Evolutionary conservation across 1,139 yeast species (phyloP), one percentile per base, ranked within the genome.

Genomic region (Wickerhamomyces sp.): DNA sequence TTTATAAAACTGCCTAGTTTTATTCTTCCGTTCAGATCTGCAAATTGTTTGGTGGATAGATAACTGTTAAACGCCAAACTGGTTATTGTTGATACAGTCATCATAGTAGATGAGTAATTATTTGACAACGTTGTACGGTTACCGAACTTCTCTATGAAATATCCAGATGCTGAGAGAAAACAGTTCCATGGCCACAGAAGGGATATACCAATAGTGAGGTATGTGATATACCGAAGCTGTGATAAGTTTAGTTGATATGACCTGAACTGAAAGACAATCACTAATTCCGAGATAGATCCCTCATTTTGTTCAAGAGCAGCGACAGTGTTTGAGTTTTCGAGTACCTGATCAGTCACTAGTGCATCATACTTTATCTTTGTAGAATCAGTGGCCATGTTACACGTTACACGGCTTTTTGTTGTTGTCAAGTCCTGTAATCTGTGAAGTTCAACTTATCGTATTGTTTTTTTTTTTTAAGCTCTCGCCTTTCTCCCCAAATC

Each of bases 181-280:
- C 95, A 80, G 66, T 92, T 92, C 97, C 97, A 92, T 0, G 98
- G 97, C 97, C 97, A 92, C 31, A 92, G 69, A 28, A 85, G 65
- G 0, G 92, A 82, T 7, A 84, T 66, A 0, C 96, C 97, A 10
- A 86, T 71, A n/a, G 76, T 52, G 24, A 81, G 58, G 54, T 82
- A 87, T 0, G 94, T 76, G 16, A 72, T 34, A 55, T 86, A 87
- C 39, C 73, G 73, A 19, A 80, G 36, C n/a, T 41, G 47, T 30
- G 49, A 24, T 10, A 49, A 29, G 5, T 45, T 34, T 9, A 49
- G 4, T 9, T 38, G 22, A 2, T 29, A 8, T 7, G 36, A 33
- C 17, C 15, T 31, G 27, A 37, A 28, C 29, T 28, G 24, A n/a
- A 37, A 29, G 5, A 32, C 22, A 12, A 32, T 7, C 6, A 32